Evolutionary conservation across 352 stramenopile genomes (phyloP).

Genomic region (Globisporangium takayamanum): DNA sequence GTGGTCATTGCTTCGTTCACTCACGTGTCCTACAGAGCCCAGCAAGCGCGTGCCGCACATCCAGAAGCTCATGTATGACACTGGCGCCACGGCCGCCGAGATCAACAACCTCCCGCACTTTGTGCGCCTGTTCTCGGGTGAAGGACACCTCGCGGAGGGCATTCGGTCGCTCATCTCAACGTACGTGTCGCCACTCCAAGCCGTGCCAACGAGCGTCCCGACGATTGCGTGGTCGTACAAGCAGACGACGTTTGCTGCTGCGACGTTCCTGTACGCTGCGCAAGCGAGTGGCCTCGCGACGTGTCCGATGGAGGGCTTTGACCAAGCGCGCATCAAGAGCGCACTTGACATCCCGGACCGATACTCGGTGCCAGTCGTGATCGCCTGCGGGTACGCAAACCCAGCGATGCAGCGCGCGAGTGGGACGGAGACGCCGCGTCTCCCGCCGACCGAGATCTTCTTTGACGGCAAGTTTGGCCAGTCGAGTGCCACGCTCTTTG

Average conservation of each 20-base stretch:
- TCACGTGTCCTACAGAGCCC: conserved; percentile 24
- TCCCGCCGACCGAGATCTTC: conserved; percentile 66
- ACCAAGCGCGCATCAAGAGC: conserved; percentile 52
- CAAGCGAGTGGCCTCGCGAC: conserved; percentile 62
- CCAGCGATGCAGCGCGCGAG: conserved; percentile 4
- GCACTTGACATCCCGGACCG: conserved; percentile 73
- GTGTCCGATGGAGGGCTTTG: conserved; percentile 78
- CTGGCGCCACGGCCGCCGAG: no score
- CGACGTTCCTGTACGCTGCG: conserved; percentile 64
- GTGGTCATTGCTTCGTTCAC: no score
- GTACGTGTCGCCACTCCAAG: no score
- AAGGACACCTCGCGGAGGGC: no score
- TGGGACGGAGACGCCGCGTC: conserved; percentile 24
- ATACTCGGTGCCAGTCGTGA: conserved; percentile 68
- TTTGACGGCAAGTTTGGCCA: conserved; percentile 82
- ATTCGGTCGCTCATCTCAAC: no score
- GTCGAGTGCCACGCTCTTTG: conserved; percentile 53
- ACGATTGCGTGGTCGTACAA: conserved; percentile 81
- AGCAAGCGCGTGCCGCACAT: conserved; percentile 3
- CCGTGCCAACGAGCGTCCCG: conserved; percentile 9
- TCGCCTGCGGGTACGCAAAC: conserved; percentile 60
- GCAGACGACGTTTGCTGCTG: conserved; percentile 65
- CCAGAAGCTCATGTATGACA: no score
- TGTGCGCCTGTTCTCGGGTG: no score
- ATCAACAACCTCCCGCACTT: no score